Evolutionary conservation across 2,329 filamentous ascomycete genomes (phyloP), one percentile per base, ranked within the genome.

Genomic region (Xylaria digitata): DNA sequence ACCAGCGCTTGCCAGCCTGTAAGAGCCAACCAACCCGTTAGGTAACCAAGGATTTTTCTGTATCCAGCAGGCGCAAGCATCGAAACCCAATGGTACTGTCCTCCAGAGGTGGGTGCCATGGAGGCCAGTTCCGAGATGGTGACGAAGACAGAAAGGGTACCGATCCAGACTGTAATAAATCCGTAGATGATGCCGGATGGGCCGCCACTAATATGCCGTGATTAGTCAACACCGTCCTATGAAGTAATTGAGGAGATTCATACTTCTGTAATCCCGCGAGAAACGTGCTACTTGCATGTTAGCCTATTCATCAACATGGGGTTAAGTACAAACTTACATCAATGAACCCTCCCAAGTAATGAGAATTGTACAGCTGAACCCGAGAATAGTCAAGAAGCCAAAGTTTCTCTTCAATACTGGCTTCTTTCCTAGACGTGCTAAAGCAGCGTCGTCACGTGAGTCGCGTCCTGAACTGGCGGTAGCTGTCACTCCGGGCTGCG

Each of bases 141-240:
- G 0, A 79, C 80, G 66, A 83, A 83, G 6, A 69, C 78, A 0
- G 78, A 82, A 59, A 86, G 69, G 0, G 81, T 85, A 0, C 81
- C 82, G 19, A 77, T 70, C 82, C 83, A 85, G 15, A 83, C 82
- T 40, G 86, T 81, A 40, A 86, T 79, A 74, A 82, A 86, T 52
- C 83, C 83, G 69, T 84, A 86, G 9, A 86, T 74, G 8, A 84
- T 75, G 3, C 84, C 83, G 0, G 82, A 79, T 9, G 84, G 81
- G 3, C 72, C 72, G 34, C 72, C 72, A 54, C 66, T 73, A 23
- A 43, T n/a, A 17, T 6, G 7, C 5, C 32, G 43, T 26, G 15
- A 13, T 59, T 19, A 61, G 48, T 21, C 13, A 54, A 15, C 17
- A 40, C 11, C 32, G 23, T 34, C 13, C 15, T 26, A 45, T 8